Conservation (phyloP, 345 rosid genomes). For the Physaria fendleri region DNA sequence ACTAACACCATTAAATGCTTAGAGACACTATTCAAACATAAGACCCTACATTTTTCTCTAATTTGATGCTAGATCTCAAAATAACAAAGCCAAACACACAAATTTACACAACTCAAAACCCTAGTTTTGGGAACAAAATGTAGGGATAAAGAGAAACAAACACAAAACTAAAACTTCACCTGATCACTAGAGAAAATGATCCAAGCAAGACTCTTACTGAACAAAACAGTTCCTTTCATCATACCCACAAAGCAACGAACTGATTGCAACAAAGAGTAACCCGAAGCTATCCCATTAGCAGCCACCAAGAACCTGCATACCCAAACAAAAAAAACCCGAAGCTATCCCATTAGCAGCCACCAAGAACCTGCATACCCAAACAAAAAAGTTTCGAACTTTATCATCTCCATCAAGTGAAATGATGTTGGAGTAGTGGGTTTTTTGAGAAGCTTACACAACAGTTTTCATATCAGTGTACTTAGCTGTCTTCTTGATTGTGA, state of each 20-base stretch:
- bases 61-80: not conserved
- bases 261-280: slow-evolving; percentile 67
- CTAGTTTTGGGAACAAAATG: slow-evolving; percentile 1
- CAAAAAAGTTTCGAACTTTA: not conserved
- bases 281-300: slow-evolving; percentile 64
- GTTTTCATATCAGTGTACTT: slow-evolving; percentile 89
- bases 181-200: slow-evolving; percentile 83
- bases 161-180: slow-evolving; percentile 41
- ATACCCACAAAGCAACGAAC: slow-evolving; percentile 62
- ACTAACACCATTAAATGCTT: slow-evolving; percentile 17
- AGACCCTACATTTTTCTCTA: slow-evolving; percentile 9
- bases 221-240: slow-evolving; percentile 56
- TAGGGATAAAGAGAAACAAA: not conserved
- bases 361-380: slow-evolving; percentile 54
- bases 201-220: slow-evolving; percentile 80
- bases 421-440: not conserved
- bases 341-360: slow-evolving; percentile 68
- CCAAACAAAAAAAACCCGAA: slow-evolving; percentile 21
- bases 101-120: not conserved
- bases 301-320: slow-evolving; percentile 66
- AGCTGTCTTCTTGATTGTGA: slow-evolving; percentile 65
- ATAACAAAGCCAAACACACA: not conserved
- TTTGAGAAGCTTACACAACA: slow-evolving; percentile 48
- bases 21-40: slow-evolving; percentile 12
- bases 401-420: not conserved